phyloP scores from a whole-genome alignment of 164 flowering plant genomes.

The Protea cynaroides region DNA sequence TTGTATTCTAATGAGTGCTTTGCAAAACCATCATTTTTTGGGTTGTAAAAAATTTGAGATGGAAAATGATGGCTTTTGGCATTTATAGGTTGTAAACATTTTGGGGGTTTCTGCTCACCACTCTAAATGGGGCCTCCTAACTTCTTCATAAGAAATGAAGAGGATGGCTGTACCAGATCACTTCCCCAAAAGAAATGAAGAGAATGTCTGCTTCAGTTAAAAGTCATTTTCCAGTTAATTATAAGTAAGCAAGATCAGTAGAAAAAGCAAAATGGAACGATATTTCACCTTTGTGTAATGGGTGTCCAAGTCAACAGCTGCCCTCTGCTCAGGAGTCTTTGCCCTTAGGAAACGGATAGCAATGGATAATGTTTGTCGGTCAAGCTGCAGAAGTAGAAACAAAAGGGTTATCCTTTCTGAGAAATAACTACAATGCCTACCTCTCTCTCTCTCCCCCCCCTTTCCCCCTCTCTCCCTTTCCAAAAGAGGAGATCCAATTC shows the following conservation, averaged over 20 bases:
- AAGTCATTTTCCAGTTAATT: not conserved
- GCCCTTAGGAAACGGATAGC: slow-evolving; percentile 78
- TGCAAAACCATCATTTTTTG: no score
- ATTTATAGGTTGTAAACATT: no score
- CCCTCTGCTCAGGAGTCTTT: slow-evolving; percentile 88
- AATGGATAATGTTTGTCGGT: slow-evolving; percentile 49
- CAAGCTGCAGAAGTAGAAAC: slow-evolving; percentile 47
- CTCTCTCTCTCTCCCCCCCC: no score
- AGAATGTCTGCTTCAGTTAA: no score
- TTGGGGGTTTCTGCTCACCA: no score
- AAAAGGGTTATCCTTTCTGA: not conserved
- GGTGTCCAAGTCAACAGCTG: slow-evolving; percentile 93
- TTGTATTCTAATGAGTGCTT: no score
- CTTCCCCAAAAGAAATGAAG: not conserved
- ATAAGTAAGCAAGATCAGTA: not conserved
- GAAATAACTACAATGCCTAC: not conserved
- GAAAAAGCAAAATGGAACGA: not conserved
- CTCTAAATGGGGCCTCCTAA: no score
- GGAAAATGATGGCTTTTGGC: no score
- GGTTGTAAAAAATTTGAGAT: no score
- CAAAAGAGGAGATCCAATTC: no score
- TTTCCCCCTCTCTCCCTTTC: no score
- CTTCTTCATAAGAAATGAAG: no score
- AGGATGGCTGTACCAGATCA: not conserved
- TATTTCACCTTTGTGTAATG: slow-evolving; percentile 66